A percentile compares a stretch with the other conserved stretches of the same genome.
These are phyloP conservation scores for Rhynchospora breviuscula DNA, from an alignment of 176 grass and related monocot genomes.

Conservation along the genomic window DNA sequence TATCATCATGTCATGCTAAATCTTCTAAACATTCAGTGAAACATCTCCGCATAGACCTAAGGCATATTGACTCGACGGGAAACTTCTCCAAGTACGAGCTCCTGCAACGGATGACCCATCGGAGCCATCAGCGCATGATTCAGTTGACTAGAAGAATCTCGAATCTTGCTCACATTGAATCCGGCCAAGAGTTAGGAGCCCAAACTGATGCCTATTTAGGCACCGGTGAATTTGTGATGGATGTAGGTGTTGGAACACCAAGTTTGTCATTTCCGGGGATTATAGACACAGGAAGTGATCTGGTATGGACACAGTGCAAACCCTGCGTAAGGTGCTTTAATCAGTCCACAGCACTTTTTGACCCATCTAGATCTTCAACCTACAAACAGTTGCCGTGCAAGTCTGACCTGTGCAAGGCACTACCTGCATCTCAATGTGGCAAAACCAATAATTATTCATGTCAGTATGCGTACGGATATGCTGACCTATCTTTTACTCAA, in stretches of 20 bases:
- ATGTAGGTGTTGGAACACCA: constrained; percentile 59
- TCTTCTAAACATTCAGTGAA: background rate
- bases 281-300: constrained; percentile 81
- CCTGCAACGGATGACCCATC: constrained; percentile 40
- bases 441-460: constrained; percentile 19
- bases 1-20: background rate
- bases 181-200: constrained; percentile 3
- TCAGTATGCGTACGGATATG: constrained; percentile 46
- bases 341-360: constrained; percentile 42
- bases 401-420: constrained; percentile 29
- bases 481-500: constrained; percentile 46
- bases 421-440: constrained; percentile 36
- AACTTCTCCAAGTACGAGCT: constrained; percentile 58
- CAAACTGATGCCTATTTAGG: constrained; percentile 37
- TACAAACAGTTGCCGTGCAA: constrained; percentile 44
- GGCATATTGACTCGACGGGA: constrained; percentile 55
- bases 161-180: constrained; percentile 5
- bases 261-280: constrained; percentile 43
- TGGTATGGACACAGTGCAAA: constrained; percentile 86
- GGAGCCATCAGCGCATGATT: constrained; percentile 60
- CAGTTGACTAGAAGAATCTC: constrained; percentile 32
- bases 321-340: constrained; percentile 53
- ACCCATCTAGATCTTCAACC: constrained; percentile 61
- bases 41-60: constrained; percentile 50
- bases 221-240: constrained; percentile 58